Conservation (phyloP, 1,284 basidiomycete species). For the Ceratobasidium sp. region DNA sequence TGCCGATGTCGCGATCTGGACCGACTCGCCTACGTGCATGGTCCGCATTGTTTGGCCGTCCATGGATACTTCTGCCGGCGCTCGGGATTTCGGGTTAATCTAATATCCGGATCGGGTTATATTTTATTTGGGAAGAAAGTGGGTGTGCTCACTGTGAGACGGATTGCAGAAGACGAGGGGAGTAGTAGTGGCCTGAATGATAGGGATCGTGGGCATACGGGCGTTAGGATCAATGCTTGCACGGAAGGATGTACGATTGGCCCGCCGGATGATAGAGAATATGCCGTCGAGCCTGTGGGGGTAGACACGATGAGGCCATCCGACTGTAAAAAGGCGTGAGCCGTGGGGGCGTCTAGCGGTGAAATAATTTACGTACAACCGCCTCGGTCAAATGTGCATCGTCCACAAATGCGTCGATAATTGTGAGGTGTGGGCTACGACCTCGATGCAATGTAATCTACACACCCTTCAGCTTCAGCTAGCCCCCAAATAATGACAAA, state of each 20-base stretch:
- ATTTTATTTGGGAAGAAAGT: not conserved
- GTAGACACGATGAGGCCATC: constrained; percentile 96
- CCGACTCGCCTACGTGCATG: constrained; percentile 83
- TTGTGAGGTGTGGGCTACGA: constrained; percentile 89
- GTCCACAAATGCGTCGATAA: constrained; percentile 95
- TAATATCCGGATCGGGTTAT: constrained; percentile 51
- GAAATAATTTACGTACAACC: constrained; percentile 70
- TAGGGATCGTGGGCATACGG: constrained; percentile 92
- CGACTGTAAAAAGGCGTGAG: constrained; percentile 63
- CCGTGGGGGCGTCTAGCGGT: not conserved
- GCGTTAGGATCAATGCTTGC: constrained; percentile 89
- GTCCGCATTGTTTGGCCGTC: constrained; percentile 88
- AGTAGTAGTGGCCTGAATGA: constrained; percentile 94
- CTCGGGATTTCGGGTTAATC: constrained; percentile 87
- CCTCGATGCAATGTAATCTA: constrained; percentile 82
- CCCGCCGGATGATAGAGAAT: constrained; percentile 94
- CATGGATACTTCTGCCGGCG: constrained; percentile 90
- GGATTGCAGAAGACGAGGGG: constrained; percentile 82
- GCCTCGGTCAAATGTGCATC: constrained; percentile 95
- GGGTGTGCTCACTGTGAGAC: constrained; percentile 71
- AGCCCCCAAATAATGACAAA: not conserved
- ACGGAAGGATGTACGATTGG: constrained; percentile 96
- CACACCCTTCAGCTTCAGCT: not conserved
- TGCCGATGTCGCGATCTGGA: constrained; percentile 85
- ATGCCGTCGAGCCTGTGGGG: constrained; percentile 96